These are phyloP conservation scores for Aspergillus latus DNA, from an alignment of 2,329 filamentous ascomycete species.

Conservation along the genomic window DNA sequence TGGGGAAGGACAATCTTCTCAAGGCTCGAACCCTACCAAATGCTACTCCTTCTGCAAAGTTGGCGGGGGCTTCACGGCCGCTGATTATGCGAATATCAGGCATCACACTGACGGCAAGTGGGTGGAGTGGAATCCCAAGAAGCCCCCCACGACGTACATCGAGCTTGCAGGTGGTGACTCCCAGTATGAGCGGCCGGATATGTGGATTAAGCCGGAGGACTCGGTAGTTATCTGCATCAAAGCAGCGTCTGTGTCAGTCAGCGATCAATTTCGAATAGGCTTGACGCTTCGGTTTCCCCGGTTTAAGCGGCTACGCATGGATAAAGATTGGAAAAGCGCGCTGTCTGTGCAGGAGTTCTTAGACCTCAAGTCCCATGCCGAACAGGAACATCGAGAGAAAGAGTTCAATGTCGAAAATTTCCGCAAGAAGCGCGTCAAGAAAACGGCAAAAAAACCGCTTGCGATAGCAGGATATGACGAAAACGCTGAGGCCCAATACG, in stretches of 20 bases:
- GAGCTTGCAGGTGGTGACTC: constrained; percentile 75
- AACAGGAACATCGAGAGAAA: constrained; percentile 71
- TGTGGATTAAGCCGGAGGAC: constrained; percentile 88
- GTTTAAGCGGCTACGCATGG: constrained; percentile 77
- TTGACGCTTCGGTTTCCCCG: constrained; percentile 87
- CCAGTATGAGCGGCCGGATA: constrained; percentile 77
- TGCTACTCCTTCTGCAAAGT: constrained; percentile 97
- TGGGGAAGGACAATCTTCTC: constrained; percentile 64
- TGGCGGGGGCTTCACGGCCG: constrained; percentile 83
- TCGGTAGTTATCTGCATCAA: constrained; percentile 88
- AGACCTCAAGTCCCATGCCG: constrained; percentile 65
- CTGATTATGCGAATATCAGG: constrained; percentile 79
- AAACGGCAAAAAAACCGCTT: constrained; percentile 64
- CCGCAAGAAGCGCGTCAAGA: constrained; percentile 63
- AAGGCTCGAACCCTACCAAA: constrained; percentile 63
- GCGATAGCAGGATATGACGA: constrained; percentile 70
- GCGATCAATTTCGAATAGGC: constrained; percentile 73
- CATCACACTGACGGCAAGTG: constrained; percentile 90
- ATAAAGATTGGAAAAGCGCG: constrained; percentile 79
- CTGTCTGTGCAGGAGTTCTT: constrained; percentile 77
- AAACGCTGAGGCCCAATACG: constrained; percentile 52
- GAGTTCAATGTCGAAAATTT: constrained; percentile 69
- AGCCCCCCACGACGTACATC: constrained; percentile 74
- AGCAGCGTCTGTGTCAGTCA: constrained; percentile 72
- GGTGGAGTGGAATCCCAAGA: constrained; percentile 76